These are phyloP conservation scores for Lactarius hengduanensis DNA, from an alignment of 768 basidiomycete genomes.

Conservation along the genomic window DNA sequence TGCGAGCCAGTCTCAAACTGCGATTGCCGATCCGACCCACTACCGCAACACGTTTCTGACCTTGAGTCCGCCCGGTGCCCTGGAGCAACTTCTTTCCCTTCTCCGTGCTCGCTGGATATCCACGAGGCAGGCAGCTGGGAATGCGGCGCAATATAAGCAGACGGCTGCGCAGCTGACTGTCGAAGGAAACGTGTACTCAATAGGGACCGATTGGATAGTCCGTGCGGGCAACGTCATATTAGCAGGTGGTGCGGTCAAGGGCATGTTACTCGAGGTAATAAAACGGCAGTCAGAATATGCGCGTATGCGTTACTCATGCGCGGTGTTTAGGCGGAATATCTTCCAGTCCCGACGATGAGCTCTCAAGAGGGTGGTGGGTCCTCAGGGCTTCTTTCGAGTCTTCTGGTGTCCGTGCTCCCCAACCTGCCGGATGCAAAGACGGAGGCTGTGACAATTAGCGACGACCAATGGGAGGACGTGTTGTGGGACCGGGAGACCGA, in stretches of 20 bases:
- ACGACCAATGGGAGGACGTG: slow-evolving; percentile 79
- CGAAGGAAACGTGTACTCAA: slow-evolving; percentile 70
- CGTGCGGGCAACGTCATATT: slow-evolving; percentile 75
- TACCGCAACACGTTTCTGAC: slow-evolving; percentile 78
- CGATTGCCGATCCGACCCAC: slow-evolving; percentile 45
- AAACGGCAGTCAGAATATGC: slow-evolving; percentile 22
- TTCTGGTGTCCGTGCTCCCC: slow-evolving; percentile 72
- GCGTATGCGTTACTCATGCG: not conserved
- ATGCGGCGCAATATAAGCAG: slow-evolving; percentile 48
- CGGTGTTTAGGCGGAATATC: slow-evolving; percentile 67
- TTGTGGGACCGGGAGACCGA: slow-evolving; percentile 73
- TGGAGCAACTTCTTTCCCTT: slow-evolving; percentile 73
- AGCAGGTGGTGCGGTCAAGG: slow-evolving; percentile 71
- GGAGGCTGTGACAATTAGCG: slow-evolving; percentile 74
- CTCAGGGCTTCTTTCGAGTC: slow-evolving; percentile 70
- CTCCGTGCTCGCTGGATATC: slow-evolving; percentile 74
- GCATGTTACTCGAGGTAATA: slow-evolving; percentile 82
- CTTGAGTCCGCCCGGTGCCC: slow-evolving; percentile 65
- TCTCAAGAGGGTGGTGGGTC: slow-evolving; percentile 64
- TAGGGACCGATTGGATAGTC: slow-evolving; percentile 81
- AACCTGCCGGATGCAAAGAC: slow-evolving; percentile 70
- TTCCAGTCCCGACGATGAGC: slow-evolving; percentile 68
- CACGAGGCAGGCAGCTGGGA: slow-evolving; percentile 42
- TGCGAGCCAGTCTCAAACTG: slow-evolving; percentile 26
- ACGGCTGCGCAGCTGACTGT: slow-evolving; percentile 64